phyloP scores from a whole-genome alignment of 2,329 filamentous ascomycete species.

The Chrysosporium keratinophilum region DNA sequence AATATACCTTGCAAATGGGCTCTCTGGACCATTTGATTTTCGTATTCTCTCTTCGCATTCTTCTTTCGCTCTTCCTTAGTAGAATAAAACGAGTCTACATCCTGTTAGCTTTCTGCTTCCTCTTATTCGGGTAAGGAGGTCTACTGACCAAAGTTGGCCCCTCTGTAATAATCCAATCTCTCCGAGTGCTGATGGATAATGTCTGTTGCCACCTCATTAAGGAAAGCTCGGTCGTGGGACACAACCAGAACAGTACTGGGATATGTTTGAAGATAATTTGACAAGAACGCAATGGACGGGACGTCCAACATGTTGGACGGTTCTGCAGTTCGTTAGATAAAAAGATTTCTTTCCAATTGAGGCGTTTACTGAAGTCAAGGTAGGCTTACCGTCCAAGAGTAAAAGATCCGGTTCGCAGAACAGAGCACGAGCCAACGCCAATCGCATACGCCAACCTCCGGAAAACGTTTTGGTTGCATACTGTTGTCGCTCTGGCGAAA shows the following conservation, averaged over 20 bases:
- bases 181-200: conserved; percentile 98
- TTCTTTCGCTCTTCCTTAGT: conserved; percentile 96
- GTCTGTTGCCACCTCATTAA: conserved; percentile 98
- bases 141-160: conserved; percentile 66
- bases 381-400: conserved; percentile 61
- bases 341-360: background rate
- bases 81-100: conserved; percentile 76
- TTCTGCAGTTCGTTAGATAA: conserved; percentile 44
- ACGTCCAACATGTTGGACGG: conserved; percentile 99
- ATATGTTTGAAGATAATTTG: conserved; percentile 87
- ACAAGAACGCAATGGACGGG: conserved; percentile 96
- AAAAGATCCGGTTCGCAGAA: conserved; percentile 97
- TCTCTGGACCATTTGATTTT: conserved; percentile 91
- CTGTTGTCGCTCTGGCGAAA: conserved; percentile 86
- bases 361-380: background rate
- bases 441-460: conserved; percentile 98
- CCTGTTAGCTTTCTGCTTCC: conserved; percentile 15
- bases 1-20: conserved; percentile 71
- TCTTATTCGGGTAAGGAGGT: no score
- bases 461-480: conserved; percentile 95
- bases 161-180: conserved; percentile 94
- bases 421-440: conserved; percentile 84
- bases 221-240: conserved; percentile 96
- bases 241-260: conserved; percentile 93
- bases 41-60: conserved; percentile 92